These are phyloP conservation scores for Aspergillus kassunensis DNA, from an alignment of 495 filamentous ascomycete species.

Conservation along the genomic window DNA sequence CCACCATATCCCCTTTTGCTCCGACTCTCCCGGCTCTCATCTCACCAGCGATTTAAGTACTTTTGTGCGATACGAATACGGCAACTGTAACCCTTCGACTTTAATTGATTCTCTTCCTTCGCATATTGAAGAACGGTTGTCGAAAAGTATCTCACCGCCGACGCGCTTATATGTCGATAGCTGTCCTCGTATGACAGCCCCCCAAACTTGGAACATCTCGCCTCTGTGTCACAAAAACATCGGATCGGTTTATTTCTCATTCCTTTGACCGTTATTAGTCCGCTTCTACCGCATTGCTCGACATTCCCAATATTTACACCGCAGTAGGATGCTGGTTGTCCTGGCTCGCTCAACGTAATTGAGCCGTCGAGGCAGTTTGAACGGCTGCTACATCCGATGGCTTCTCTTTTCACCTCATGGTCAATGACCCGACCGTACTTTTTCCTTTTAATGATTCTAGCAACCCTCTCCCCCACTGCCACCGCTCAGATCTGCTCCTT, in stretches of 20 bases:
- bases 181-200: not conserved
- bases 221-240: not conserved
- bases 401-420: constrained; percentile 10
- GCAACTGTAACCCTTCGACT: not conserved
- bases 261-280: not conserved
- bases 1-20: not conserved
- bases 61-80: not conserved
- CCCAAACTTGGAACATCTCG: not conserved
- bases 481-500: constrained; percentile 39
- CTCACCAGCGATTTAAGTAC: not conserved
- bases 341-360: not conserved
- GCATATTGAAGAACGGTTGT: not conserved
- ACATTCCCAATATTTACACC: not conserved
- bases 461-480: constrained; percentile 18
- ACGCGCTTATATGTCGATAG: not conserved
- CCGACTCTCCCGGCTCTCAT: not conserved
- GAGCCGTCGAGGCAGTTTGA: constrained; percentile 16
- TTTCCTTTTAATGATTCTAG: constrained; percentile 16
- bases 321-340: constrained; percentile 20
- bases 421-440: constrained; percentile 19
- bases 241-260: not conserved
- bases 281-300: not conserved
- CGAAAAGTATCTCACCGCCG: not conserved
- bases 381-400: constrained; percentile 22
- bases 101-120: not conserved